phyloP scores from a whole-genome alignment of 805 yeast genomes.

The Myxozyma geophila region DNA sequence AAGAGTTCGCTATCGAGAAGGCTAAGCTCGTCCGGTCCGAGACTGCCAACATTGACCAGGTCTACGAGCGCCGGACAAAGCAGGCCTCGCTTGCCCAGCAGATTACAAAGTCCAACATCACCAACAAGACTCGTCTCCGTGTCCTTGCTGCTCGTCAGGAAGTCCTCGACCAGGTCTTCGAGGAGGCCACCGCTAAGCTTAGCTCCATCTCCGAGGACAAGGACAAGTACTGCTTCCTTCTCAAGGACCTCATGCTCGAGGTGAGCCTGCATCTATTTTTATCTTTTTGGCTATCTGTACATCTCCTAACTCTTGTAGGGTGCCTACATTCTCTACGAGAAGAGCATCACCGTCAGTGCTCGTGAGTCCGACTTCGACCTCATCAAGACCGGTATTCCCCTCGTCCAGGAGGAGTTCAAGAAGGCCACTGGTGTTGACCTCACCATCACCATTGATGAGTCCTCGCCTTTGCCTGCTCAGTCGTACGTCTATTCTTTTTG shows the following conservation, averaged over 20 bases:
- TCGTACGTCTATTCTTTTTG: slow-evolving; percentile 33
- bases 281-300: slow-evolving; percentile 39
- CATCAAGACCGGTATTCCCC: slow-evolving; percentile 64
- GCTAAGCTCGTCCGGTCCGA: slow-evolving; percentile 93
- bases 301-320: slow-evolving; percentile 40
- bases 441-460: slow-evolving; percentile 60
- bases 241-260: slow-evolving; percentile 82
- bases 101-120: slow-evolving; percentile 91
- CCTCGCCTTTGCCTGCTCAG: slow-evolving; percentile 61
- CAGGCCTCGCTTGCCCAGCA: slow-evolving; percentile 93
- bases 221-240: slow-evolving; percentile 65
- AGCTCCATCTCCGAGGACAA: slow-evolving; percentile 60
- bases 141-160: slow-evolving; percentile 85
- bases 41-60: slow-evolving; percentile 81
- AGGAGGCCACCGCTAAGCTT: slow-evolving; percentile 67
- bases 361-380: slow-evolving; percentile 66
- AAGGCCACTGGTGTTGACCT: slow-evolving; percentile 63
- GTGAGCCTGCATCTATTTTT: slow-evolving; percentile 16
- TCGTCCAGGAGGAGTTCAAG: slow-evolving; percentile 67
- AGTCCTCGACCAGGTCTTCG: slow-evolving; percentile 74
- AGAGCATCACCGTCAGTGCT: slow-evolving; percentile 64
- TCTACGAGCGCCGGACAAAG: slow-evolving; percentile 80
- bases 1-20: slow-evolving; percentile 97
- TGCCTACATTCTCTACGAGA: slow-evolving; percentile 73
- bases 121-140: slow-evolving; percentile 92